Evolutionary conservation across 257 asterid genomes (phyloP), one percentile per base, ranked within the genome.

Genomic region (Scutellaria baicalensis): DNA sequence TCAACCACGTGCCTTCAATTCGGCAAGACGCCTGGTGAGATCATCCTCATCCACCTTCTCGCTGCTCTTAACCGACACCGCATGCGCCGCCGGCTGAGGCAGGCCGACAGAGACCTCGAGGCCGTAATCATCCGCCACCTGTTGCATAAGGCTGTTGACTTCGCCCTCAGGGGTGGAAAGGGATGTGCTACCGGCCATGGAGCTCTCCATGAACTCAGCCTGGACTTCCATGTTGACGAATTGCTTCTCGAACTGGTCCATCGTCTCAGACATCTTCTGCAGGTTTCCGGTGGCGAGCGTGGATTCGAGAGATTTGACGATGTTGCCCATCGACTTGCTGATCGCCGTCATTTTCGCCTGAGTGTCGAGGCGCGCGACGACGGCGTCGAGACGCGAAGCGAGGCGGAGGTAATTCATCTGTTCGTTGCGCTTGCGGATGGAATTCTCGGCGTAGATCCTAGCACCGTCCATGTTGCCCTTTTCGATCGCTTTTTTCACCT

Each of bases 391-490:
- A 12, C 97, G 88, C 6, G 99, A 93, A 35, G 97, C 54, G 21
- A 93, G 81, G 14, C 99, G 99, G 84, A 91, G 97, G 73, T 89
- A 91, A 66, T 91, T 91, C 95, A 91, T 86, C 86, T 91, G 97
- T 82, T 94, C 98, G 89, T 21, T 91, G 36, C 96, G 94, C 79
- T 94, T 94, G 16, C 98, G 92, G 81, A 94, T 94, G 33, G 98
- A 84, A 77, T 94, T 94, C 87, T 94, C 97, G 71, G 99, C 98
- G 88, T 94, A 91, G 87, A 91, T 94, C 57, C 99, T 83, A 0
- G 96, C 98, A 39, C 98, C 99, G 80, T 94, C 99, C 97, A 94
- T 83, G 88, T 94, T 94, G 0, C 99, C 99, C 58, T 94, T 94
- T 85, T 94, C 98, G 84, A 94, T 94, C 20, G 97, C 99, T 35